phyloP scores from a whole-genome alignment of 2,329 filamentous ascomycete genomes.

The Coniochaeta prunicola region DNA sequence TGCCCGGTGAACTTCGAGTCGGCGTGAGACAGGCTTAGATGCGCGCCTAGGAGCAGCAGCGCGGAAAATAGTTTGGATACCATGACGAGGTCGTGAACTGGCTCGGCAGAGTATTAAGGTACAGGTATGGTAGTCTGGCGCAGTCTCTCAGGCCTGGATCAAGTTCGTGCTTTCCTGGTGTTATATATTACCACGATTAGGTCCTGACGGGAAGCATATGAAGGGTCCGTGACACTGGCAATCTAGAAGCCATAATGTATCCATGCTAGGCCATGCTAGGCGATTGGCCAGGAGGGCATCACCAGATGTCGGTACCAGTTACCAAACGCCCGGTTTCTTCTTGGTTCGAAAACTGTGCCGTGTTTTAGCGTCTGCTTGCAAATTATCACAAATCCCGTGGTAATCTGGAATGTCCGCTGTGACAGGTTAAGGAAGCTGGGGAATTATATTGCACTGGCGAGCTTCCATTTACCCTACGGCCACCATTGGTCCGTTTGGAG shows the following conservation, averaged over 20 bases:
- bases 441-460: background rate
- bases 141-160: background rate
- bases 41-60: background rate
- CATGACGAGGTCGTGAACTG: background rate
- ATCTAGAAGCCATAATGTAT: background rate
- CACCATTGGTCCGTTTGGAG: background rate
- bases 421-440: background rate
- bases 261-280: background rate
- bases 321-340: background rate
- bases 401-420: background rate
- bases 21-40: background rate
- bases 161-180: background rate
- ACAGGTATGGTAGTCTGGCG: too few relatives aligned
- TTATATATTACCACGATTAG: background rate
- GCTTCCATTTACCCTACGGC: background rate
- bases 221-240: background rate
- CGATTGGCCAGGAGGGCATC: background rate
- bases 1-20: background rate
- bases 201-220: background rate
- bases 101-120: background rate
- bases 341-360: background rate
- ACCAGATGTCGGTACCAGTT: background rate
- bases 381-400: background rate
- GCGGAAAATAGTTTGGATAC: background rate
- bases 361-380: background rate